phyloP scores from a whole-genome alignment of 371 early-diverging fungal genomes.

The Coemansia linderi region DNA sequence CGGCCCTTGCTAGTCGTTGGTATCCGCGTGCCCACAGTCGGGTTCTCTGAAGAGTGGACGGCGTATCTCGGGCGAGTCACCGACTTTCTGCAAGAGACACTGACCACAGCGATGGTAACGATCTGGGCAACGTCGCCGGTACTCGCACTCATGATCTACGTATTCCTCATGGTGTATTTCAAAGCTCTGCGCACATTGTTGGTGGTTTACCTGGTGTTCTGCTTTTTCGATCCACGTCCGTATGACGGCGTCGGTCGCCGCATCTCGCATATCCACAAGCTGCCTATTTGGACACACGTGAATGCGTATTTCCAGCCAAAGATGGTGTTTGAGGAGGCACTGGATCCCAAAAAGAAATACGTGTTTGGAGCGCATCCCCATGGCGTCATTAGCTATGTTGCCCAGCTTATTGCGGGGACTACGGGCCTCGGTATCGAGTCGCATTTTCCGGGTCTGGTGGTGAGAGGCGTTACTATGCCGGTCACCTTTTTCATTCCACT shows the following conservation, averaged over 20 bases:
- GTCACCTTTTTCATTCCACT: conserved; percentile 66
- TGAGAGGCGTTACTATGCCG: conserved; percentile 58
- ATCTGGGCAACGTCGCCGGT: conserved; percentile 44
- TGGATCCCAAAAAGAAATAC: conserved; percentile 56
- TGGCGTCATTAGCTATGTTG: conserved; percentile 82
- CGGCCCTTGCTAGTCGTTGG: conserved; percentile 3
- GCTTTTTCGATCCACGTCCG: conserved; percentile 41
- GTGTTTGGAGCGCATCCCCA: conserved; percentile 77
- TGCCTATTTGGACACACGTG: conserved; percentile 42
- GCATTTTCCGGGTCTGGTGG: conserved; percentile 69
- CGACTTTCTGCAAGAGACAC: conserved; percentile 26
- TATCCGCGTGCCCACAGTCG: conserved; percentile 9
- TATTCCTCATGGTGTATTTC: conserved; percentile 18
- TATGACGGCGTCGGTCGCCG: conserved; percentile 49
- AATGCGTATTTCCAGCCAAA: conserved; percentile 45
- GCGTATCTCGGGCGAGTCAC: conserved; percentile 16
- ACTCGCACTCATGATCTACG: conserved; percentile 15
- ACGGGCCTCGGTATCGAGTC: conserved; percentile 71
- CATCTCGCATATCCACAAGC: conserved; percentile 12
- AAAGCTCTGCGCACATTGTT: conserved; percentile 19
- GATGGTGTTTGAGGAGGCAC: conserved; percentile 61
- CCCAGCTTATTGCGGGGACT: conserved; percentile 77
- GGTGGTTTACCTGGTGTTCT: conserved; percentile 30
- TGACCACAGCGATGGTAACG: conserved; percentile 46
- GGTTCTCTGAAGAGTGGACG: conserved; percentile 25